Conservation (phyloP, 2,329 filamentous ascomycete genomes). For the Fusarium succisae region DNA sequence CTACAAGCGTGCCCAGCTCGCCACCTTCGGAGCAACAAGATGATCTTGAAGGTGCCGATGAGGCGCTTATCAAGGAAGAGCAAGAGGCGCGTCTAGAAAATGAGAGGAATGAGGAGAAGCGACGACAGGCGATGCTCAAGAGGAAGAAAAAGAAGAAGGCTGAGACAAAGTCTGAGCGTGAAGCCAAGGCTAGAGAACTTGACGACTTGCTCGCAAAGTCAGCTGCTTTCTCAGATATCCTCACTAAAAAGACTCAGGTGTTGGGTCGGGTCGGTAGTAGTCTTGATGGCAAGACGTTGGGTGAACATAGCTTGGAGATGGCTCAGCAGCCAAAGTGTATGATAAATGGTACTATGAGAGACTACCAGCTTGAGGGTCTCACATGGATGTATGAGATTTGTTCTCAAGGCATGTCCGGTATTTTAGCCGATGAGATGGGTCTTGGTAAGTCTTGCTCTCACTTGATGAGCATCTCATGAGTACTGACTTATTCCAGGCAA, state of each 20-base stretch:
- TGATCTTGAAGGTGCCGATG: conserved; percentile 38
- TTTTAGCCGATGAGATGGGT: conserved; percentile 94
- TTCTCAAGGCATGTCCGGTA: conserved; percentile 86
- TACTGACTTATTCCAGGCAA: conserved; percentile 66
- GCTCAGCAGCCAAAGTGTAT: conserved; percentile 88
- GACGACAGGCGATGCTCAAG: conserved; percentile 47
- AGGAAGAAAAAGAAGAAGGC: conserved; percentile 60
- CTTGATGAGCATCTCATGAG: not conserved
- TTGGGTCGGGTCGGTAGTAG: conserved; percentile 69
- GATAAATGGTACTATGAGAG: conserved; percentile 87
- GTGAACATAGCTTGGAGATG: conserved; percentile 76
- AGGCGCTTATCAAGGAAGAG: conserved; percentile 49
- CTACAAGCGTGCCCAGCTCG: conserved; percentile 52
- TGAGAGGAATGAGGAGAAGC: conserved; percentile 60
- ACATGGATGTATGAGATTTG: conserved; percentile 93
- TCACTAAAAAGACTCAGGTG: conserved; percentile 71
- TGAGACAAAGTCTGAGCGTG: conserved; percentile 62
- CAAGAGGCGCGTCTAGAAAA: conserved; percentile 49
- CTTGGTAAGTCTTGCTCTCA: conserved; percentile 58
- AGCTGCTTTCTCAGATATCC: conserved; percentile 68
- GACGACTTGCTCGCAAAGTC: conserved; percentile 68
- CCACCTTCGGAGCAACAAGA: conserved; percentile 40
- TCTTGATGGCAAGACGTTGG: conserved; percentile 67
- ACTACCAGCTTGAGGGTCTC: conserved; percentile 92
- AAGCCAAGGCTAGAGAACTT: conserved; percentile 67